Evolutionary conservation across 2,329 filamentous ascomycete species (phyloP).

Genomic region (Epichloe gansuensis): DNA sequence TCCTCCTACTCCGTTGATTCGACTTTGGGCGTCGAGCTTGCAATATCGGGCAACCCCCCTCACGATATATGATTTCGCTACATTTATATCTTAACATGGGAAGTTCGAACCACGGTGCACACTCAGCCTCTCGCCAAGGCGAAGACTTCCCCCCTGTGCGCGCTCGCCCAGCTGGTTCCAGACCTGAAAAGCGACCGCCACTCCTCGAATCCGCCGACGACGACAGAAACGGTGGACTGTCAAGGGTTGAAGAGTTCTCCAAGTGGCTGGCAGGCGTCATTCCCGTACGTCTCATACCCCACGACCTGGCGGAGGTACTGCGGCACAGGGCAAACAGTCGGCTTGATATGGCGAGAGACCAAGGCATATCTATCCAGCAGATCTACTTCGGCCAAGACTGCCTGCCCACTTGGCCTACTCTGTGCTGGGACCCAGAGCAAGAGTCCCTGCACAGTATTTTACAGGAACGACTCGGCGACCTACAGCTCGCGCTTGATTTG

Average conservation of each 20-base stretch:
- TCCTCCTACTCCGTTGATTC: neutral
- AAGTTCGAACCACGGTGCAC: neutral
- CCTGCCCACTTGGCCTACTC: conserved; percentile 16
- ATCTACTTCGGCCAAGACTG: conserved; percentile 18
- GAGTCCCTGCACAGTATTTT: conserved; percentile 15
- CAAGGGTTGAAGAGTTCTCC: conserved; percentile 2
- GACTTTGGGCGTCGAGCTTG: neutral
- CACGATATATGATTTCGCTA: no score
- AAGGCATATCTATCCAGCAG: conserved; percentile 8
- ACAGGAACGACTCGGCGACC: conserved; percentile 13
- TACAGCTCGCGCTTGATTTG: conserved; percentile 9
- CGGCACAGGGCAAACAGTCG: conserved; percentile 12
- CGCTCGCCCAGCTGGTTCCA: neutral
- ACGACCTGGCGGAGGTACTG: conserved; percentile 11
- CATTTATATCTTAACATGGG: neutral
- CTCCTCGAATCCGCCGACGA: neutral
- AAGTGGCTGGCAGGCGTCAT: conserved; percentile 9
- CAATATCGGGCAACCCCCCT: neutral
- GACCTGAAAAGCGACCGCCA: neutral
- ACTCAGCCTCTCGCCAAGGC: neutral
- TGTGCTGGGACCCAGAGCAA: conserved; percentile 13
- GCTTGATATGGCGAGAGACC: conserved; percentile 11
- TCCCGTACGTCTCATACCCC: conserved; percentile 12
- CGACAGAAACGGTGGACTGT: neutral
- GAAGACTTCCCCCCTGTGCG: neutral